Evolutionary conservation across 2,329 filamentous ascomycete genomes (phyloP).

Genomic region (Trichoderma hamatum): DNA sequence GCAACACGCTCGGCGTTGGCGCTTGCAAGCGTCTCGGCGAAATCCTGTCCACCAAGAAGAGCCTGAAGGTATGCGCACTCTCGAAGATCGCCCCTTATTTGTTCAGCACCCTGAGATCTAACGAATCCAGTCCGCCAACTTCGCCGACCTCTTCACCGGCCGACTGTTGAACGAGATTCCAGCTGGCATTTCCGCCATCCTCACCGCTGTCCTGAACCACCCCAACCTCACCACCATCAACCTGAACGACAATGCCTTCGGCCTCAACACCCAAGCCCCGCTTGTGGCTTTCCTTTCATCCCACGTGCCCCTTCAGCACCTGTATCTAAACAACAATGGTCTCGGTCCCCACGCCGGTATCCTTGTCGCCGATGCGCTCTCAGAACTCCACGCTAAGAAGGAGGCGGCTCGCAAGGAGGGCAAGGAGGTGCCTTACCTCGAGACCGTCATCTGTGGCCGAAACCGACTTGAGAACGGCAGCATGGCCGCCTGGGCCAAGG

Average conservation of each 20-base stretch:
- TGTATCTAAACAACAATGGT: slow-evolving; percentile 98
- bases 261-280: slow-evolving; percentile 90
- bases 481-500: slow-evolving; percentile 92
- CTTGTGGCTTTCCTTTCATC: slow-evolving; percentile 88
- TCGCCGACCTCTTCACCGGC: slow-evolving; percentile 97
- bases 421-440: slow-evolving; percentile 76
- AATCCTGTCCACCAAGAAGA: slow-evolving; percentile 82
- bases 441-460: slow-evolving; percentile 96
- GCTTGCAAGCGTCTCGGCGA: slow-evolving; percentile 85
- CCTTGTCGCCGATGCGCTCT: slow-evolving; percentile 84
- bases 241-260: slow-evolving; percentile 97
- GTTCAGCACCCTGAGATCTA: background rate
- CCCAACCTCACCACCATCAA: slow-evolving; percentile 89
- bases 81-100: background rate
- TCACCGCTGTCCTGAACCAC: slow-evolving; percentile 84
- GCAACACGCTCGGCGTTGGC: slow-evolving; percentile 89
- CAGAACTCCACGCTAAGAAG: slow-evolving; percentile 81
- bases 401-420: slow-evolving; percentile 72
- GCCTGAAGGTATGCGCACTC: slow-evolving; percentile 62
- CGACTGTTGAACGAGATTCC: slow-evolving; percentile 93
- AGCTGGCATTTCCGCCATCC: slow-evolving; percentile 79
- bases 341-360: slow-evolving; percentile 90
- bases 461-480: slow-evolving; percentile 95
- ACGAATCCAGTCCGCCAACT: slow-evolving; percentile 68
- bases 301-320: slow-evolving; percentile 87